Evolutionary conservation across 148 eudicot genomes (phyloP), one percentile per base, ranked within the genome.

Genomic region (Persicaria maculosa): DNA sequence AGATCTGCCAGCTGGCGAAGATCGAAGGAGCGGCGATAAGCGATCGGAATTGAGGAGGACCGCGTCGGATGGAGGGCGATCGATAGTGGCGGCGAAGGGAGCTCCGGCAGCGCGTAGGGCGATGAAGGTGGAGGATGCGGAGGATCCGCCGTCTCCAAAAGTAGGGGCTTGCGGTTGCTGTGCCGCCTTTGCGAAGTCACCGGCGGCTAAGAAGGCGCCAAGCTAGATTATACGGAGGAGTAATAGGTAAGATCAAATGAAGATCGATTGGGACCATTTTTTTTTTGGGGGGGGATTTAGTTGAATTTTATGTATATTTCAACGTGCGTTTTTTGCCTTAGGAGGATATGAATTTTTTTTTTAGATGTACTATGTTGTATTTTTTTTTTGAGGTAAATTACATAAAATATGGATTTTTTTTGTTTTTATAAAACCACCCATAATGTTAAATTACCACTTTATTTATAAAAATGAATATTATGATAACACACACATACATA

Each of bases 141-240:
- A 81, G 75, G 97, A 92, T 54, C 94, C 91, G 0, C 95, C 97
- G 31, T 92, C 97, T 44, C 97, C 95, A 17, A 92, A 80, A 77
- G 78, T 90, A 67, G 78, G 87, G 44, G 87, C 80, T 40, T 92
- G 94, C 78, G 88, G 93, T 1, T 76, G 87, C 44, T 90, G 88
- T 71, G 83, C 83, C 47, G 48, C 77, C 58, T 90, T 90, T 75
- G 80, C 83, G 6, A 86, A 82, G 74, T 71, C 84, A 45, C 74
- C 58, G 71, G 31, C 58, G 71, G 31, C 64, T 36, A 58, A 58
- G 64, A 58, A 20, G 64, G 64, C 64, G 36, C 64, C 36, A 20
- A 58, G 10, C 8, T 58, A 25, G 64, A 58, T 19, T 31, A 31
- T n/a, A n/a, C n/a, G n/a, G n/a, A n/a, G n/a, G n/a, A n/a, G n/a